Evolutionary conservation across 768 basidiomycete species (phyloP).

Genomic region (Naganishia vaughanmartiniae): DNA sequence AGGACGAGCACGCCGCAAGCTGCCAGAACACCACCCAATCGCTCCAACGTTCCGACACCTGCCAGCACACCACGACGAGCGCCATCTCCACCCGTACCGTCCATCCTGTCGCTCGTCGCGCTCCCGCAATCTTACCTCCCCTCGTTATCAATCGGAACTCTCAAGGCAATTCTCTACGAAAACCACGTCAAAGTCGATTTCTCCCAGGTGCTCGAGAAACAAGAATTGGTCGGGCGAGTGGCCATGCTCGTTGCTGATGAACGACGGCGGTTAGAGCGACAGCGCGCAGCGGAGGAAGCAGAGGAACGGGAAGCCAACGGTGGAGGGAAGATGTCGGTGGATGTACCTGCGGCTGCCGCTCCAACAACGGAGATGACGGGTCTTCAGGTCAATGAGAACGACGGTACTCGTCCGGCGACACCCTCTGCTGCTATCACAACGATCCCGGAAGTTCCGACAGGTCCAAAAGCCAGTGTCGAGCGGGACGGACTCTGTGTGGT

Average conservation of each 20-base stretch:
- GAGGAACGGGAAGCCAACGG: slow-evolving; percentile 25
- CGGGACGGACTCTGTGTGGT: slow-evolving; percentile 76
- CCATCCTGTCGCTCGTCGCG: slow-evolving; percentile 67
- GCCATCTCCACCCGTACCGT: slow-evolving; percentile 58
- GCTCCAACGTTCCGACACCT: slow-evolving; percentile 30
- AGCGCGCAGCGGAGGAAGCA: slow-evolving; percentile 40
- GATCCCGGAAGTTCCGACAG: slow-evolving; percentile 39
- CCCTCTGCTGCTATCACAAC: slow-evolving; percentile 6
- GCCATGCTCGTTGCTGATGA: slow-evolving; percentile 46
- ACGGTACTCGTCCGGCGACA: background rate
- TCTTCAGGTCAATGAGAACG: slow-evolving; percentile 17
- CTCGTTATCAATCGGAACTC: slow-evolving; percentile 64
- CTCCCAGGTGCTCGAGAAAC: slow-evolving; percentile 74
- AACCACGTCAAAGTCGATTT: slow-evolving; percentile 65
- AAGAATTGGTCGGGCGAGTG: slow-evolving; percentile 46
- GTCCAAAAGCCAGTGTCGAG: slow-evolving; percentile 47
- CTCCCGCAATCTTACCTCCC: slow-evolving; percentile 63
- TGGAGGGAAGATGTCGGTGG: background rate
- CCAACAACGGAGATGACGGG: background rate
- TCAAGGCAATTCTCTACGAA: slow-evolving; percentile 75
- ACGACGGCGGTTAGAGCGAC: slow-evolving; percentile 47
- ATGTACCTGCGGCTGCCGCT: background rate
- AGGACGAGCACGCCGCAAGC: slow-evolving; percentile 35
- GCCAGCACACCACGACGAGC: slow-evolving; percentile 36
- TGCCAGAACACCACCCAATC: slow-evolving; percentile 26